Evolutionary conservation across 2,329 filamentous ascomycete genomes (phyloP).

Genomic region (Geoglossum cookeanum): DNA sequence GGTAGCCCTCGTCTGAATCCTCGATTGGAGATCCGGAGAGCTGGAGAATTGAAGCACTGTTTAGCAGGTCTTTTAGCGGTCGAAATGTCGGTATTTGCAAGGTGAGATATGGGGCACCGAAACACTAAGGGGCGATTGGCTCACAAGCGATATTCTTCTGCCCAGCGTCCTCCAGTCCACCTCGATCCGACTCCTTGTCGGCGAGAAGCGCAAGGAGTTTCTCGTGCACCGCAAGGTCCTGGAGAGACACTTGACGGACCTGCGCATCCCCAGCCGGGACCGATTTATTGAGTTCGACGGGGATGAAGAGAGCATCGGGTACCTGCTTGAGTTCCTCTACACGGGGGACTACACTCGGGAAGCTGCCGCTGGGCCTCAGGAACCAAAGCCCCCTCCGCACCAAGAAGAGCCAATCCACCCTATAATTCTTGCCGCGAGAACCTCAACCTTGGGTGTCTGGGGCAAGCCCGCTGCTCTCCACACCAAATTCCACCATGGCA

Average conservation of each 20-base stretch:
- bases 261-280: background rate
- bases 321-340: slow-evolving; percentile 5
- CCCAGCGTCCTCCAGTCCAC: slow-evolving; percentile 2
- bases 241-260: slow-evolving; percentile 3
- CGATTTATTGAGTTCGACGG: slow-evolving; percentile 4
- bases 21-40: no score
- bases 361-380: background rate
- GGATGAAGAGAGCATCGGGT: slow-evolving; percentile 5
- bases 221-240: slow-evolving; percentile 4
- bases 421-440: slow-evolving; percentile 2
- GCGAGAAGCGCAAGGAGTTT: slow-evolving; percentile 4
- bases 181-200: slow-evolving; percentile 1
- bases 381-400: background rate
- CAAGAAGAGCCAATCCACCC: background rate
- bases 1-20: background rate
- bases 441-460: slow-evolving; percentile 4
- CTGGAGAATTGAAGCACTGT: background rate
- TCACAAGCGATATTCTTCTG: background rate
- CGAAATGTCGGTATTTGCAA: background rate
- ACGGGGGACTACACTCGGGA: slow-evolving; percentile 3
- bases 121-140: background rate
- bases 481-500: slow-evolving; percentile 1
- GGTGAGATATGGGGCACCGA: background rate
- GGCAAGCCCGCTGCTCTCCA: slow-evolving; percentile 4
- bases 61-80: background rate